Base-by-base conservation (phyloP, 2,329 filamentous ascomycete species). In the Elsinoe necatrix region DNA sequence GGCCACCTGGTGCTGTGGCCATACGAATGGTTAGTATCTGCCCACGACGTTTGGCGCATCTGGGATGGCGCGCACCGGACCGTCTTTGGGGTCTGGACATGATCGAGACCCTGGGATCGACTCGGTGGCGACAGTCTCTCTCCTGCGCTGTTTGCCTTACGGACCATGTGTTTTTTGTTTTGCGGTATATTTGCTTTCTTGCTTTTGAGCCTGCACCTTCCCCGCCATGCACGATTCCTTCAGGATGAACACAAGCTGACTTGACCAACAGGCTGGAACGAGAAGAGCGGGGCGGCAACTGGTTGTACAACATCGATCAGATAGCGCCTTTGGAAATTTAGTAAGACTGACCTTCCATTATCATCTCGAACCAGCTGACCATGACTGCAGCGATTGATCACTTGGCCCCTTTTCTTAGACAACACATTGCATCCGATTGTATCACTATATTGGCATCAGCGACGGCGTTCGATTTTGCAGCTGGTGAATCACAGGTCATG, bases 321-420 rank as follows among this genome's bases (percentile, higher is more conserved):
- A 85, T 98, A 68, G 95, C 93, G 65, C 93, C 93, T 57, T 77
- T 98, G 72, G 90, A 96, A 74, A 97, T 98, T 66, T 98, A 98
- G 87, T 89, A 78, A 84, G 86, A 64, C 11, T 21, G n/a, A 6
- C 16, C 35, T 42, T 42, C 34, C 20, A 11, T 20, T 9, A 18
- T 14, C 27, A n/a, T 18, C 18, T 27, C 4, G 48, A 18, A 20
- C 25, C 37, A 31, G 37, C 52, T 55, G 52, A 55, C 52, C 35
- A 55, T 20, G 31, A 35, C 21, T 25, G 34, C 37, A 55, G 52
- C 52, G 37, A 55, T 42, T 55, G 18, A 55, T 42, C 52, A 29
- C 23, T 14, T 12, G 16, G 20, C 12, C 41, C 25, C 21, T n/a
- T n/a, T 4, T 25, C 20, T 14, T 25, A 8, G 20, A 45, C 41